Conservation (phyloP, 2,329 filamentous ascomycete genomes). For the Penicillium italicum region DNA sequence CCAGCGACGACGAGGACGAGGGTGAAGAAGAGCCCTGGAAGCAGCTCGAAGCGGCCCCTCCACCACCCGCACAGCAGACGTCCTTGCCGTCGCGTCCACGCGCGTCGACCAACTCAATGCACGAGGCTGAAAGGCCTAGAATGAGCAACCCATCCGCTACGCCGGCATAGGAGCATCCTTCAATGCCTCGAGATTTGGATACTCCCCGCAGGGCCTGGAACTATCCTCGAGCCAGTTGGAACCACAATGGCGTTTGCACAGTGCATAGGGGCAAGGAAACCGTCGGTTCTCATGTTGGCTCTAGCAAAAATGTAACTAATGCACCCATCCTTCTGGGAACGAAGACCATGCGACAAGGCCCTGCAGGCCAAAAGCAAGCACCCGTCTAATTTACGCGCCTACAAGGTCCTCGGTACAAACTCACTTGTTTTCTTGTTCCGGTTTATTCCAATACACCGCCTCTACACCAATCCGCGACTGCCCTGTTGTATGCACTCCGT, state of each 20-base stretch:
- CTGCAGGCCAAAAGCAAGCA: background rate
- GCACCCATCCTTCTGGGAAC: background rate
- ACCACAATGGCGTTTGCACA: background rate
- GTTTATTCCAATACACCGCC: background rate
- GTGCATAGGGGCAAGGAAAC: background rate
- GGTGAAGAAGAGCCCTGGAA: constrained; percentile 28
- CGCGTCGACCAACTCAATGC: constrained; percentile 11
- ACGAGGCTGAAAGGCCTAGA: constrained; percentile 7
- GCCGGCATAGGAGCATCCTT: constrained; percentile 6
- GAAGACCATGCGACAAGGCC: background rate
- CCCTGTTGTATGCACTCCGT: background rate
- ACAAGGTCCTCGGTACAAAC: background rate
- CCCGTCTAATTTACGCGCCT: background rate
- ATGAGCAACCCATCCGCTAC: constrained; percentile 6
- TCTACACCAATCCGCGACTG: background rate
- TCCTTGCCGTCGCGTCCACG: constrained; percentile 19
- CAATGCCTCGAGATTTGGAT: background rate
- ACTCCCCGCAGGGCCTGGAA: background rate
- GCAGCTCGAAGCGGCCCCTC: constrained; percentile 32
- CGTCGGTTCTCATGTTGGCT: background rate
- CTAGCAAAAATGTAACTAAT: background rate
- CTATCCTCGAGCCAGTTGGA: background rate
- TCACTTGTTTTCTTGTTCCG: background rate
- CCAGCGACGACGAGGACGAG: constrained; percentile 39
- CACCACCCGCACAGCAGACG: constrained; percentile 12